Base-by-base conservation (phyloP, 352 stramenopile genomes). In the Phytopythium boreale region DNA sequence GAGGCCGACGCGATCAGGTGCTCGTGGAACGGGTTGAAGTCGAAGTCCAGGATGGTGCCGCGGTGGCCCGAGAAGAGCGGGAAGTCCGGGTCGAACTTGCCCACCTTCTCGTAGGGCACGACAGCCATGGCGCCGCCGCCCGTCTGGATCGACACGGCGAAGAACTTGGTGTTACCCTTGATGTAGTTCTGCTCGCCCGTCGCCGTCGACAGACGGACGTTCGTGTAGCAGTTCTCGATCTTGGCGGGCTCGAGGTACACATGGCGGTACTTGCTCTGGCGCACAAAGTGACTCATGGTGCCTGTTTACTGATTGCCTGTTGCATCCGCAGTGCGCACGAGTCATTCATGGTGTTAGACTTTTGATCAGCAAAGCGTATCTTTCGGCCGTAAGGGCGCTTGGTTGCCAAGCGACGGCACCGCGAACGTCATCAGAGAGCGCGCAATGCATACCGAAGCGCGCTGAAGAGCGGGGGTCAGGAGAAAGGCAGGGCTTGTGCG, bases 161-260 rank as follows among this genome's bases (percentile, higher is more conserved):
- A 99, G 80, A 99, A 99, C 86, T 99, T 99, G 62, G 97, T 97
- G 72, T 99, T 99, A 43, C 95, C 97, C 80, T 99, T 99, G 80
- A 99, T 99, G 84, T 99, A 99, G 70, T 98, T 98, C 76, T 99
- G 97, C 74, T 99, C 98, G 63, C 98, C 98, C 56, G 97, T 99
- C 36, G 97, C 93, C 41, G 97, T 99, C 26, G 96, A 91, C 49
- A 99, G 80, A 29, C 95, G 89, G 61, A 99, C 72, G 69, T 96
- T 96, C 53, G 86, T 94, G 79, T 96, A 96, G 73, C 80, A 91
- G 46, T 82, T 88, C 69, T 98, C 95, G 71, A 96, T 74, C 84
- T 98, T 99, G 63, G 97, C 96, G 60, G 93, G 82, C 75, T 99
- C 97, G 58, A 98, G 84, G 84, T 97, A 99, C 67, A 99, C 95